These are phyloP conservation scores for Aureobasidium melanogenum DNA, from an alignment of 2,329 filamentous ascomycete genomes.

Conservation along the genomic window DNA sequence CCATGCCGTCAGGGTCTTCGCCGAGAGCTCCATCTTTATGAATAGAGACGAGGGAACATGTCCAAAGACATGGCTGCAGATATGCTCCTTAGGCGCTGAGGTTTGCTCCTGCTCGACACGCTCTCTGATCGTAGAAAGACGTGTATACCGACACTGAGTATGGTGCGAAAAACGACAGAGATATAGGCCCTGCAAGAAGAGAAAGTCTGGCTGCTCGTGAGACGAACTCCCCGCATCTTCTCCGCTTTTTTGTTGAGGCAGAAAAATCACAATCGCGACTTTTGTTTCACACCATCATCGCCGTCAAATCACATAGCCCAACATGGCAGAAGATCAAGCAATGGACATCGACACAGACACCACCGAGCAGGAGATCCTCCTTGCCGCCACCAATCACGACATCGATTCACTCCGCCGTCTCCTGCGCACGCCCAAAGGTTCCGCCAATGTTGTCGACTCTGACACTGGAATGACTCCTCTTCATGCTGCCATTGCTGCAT, in stretches of 20 bases:
- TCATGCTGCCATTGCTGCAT: conserved; percentile 74
- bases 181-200: too few species aligned
- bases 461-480: conserved; percentile 80
- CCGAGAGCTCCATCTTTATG: background rate
- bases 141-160: too few species aligned
- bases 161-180: too few species aligned
- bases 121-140: too few species aligned
- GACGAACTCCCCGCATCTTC: background rate
- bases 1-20: background rate
- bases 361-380: conserved; percentile 51
- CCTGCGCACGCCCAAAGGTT: conserved; percentile 45
- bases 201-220: background rate
- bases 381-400: conserved; percentile 60
- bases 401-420: conserved; percentile 58
- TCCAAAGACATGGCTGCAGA: too few species aligned
- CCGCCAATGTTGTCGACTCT: conserved; percentile 69
- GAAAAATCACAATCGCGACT: background rate
- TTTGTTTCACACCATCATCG: background rate
- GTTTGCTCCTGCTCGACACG: too few species aligned
- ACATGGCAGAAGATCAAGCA: conserved; percentile 12
- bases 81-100: too few species aligned
- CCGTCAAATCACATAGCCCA: background rate
- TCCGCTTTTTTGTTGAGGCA: background rate
- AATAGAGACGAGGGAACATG: background rate
- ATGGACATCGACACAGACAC: conserved; percentile 34